These are phyloP conservation scores for Candida endomychidarum DNA, from an alignment of 805 yeast genomes.

Conservation along the genomic window DNA sequence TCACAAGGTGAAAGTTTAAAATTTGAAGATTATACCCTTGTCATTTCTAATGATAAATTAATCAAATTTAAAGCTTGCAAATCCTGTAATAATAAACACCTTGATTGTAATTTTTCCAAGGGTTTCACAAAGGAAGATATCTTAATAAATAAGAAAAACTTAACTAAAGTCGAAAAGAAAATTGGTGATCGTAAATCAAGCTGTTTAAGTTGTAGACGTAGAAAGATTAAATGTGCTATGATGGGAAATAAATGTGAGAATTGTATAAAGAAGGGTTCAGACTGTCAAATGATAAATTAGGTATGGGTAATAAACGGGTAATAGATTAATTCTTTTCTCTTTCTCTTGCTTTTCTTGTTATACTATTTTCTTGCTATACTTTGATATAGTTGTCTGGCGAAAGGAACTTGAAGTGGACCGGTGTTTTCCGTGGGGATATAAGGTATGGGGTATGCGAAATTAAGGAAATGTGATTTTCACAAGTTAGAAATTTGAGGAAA, in stretches of 20 bases:
- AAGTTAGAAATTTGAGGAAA: too few relatives aligned
- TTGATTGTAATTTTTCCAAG: conserved; percentile 56
- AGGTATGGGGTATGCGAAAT: background rate
- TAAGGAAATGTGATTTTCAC: background rate
- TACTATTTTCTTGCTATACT: too few relatives aligned
- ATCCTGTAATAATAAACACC: conserved; percentile 49
- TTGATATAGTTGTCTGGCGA: too few relatives aligned
- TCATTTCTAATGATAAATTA: conserved; percentile 28
- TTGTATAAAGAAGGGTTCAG: conserved; percentile 36
- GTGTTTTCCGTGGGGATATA: too few relatives aligned
- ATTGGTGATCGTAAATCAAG: conserved; percentile 32
- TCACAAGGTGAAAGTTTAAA: conserved; percentile 2
- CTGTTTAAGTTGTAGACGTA: conserved; percentile 41
- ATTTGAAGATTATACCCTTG: conserved; percentile 15
- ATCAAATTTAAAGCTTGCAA: conserved; percentile 56
- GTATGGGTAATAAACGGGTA: conserved; percentile 7
- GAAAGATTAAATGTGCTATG: conserved; percentile 44
- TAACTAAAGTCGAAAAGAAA: conserved; percentile 13
- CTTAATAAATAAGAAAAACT: conserved; percentile 27
- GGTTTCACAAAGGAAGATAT: conserved; percentile 68
- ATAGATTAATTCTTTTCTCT: background rate
- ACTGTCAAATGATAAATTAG: conserved; percentile 21
- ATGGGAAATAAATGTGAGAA: conserved; percentile 39
- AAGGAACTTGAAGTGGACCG: too few relatives aligned
- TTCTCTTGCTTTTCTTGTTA: background rate